Base-by-base conservation (phyloP, 768 basidiomycete genomes). In the Dioszegia aurantiaca region DNA sequence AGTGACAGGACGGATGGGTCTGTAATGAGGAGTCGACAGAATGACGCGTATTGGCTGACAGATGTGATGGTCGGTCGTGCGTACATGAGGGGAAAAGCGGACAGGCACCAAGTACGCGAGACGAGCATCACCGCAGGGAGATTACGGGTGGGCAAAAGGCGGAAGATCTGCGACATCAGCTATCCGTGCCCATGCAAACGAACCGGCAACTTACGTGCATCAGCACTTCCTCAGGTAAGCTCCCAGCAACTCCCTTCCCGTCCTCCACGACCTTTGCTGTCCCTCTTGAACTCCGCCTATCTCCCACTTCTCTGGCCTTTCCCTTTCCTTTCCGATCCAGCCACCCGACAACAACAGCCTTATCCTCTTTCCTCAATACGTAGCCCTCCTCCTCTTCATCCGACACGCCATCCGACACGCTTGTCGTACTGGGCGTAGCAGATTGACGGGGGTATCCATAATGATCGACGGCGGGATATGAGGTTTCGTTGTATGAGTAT, bases 11-110 rank as follows among this genome's bases (percentile, higher is more conserved):
- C 5, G 69, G 86, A 83, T 55, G 85, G 82, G 19, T 81, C 77
- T 3, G 65, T 56, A 26, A 61, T 48, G 64, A 98, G 80, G 47
- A 91, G 80, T 56, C 81, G 79, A 68, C 89, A 83, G 83, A 97
- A 86, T 77, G 86, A 85, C 71, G 85, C 81, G 54, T 95, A 83
- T 36, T 87, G 86, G 55, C 82, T 78, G 56, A 84, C 80, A 58
- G 83, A 84, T 24, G 84, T 80, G 72, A 98, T 85, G 53, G 81
- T 80, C 19, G 93, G 93, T 69, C 89, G 87, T 77, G 91, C 87
- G 93, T 93, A 99, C 23, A 98, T 81, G 21, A 97, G 82, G 76
- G 97, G 90, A 41, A 93, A 91, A 28, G 90, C 86, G 77, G 91
- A 95, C 73, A 93, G 87, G 81, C 91, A 97, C 92, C 94, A 99